Percentiles rank a stretch among this genome's conserved stretches.
These are phyloP conservation scores for Macrophomina tecta DNA, from an alignment of 2,329 filamentous ascomycete genomes.

Conservation along the genomic window DNA sequence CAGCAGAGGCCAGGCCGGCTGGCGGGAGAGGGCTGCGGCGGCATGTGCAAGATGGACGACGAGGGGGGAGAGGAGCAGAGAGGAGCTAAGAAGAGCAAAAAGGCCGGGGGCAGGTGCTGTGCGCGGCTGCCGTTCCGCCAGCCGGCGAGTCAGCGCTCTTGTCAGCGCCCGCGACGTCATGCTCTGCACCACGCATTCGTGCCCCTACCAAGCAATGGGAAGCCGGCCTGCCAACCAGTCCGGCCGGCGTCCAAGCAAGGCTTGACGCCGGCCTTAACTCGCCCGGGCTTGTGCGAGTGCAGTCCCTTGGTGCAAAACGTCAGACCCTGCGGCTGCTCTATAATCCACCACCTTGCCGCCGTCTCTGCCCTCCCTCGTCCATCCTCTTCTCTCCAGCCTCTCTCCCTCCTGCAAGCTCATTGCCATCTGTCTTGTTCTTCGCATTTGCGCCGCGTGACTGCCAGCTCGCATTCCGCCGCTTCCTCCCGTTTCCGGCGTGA, in stretches of 20 bases:
- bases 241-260: not conserved
- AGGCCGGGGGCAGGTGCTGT: too few relatives aligned
- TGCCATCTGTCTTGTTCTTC: not conserved
- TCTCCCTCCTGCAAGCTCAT: not conserved
- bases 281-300: not conserved
- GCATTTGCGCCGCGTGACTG: not conserved
- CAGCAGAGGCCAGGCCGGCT: not conserved
- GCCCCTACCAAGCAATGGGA: not conserved
- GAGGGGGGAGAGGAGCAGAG: not conserved
- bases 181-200: not conserved
- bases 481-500: constrained; percentile 13
- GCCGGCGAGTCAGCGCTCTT: not conserved
- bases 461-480: not conserved
- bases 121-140: not conserved
- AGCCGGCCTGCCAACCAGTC: not conserved
- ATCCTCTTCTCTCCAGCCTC: not conserved
- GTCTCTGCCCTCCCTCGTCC: not conserved
- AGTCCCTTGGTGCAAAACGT: not conserved
- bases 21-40: not conserved
- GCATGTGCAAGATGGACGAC: not conserved
- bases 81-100: too few relatives aligned
- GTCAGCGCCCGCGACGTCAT: not conserved
- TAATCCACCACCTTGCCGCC: not conserved
- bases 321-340: constrained; percentile 13
- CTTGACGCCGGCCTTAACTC: not conserved